Percentiles rank a stretch among this genome's conserved stretches.
These are phyloP conservation scores for Hyphochytrium catenoides DNA, from an alignment of 352 stramenopile genomes.

Conservation along the genomic window DNA sequence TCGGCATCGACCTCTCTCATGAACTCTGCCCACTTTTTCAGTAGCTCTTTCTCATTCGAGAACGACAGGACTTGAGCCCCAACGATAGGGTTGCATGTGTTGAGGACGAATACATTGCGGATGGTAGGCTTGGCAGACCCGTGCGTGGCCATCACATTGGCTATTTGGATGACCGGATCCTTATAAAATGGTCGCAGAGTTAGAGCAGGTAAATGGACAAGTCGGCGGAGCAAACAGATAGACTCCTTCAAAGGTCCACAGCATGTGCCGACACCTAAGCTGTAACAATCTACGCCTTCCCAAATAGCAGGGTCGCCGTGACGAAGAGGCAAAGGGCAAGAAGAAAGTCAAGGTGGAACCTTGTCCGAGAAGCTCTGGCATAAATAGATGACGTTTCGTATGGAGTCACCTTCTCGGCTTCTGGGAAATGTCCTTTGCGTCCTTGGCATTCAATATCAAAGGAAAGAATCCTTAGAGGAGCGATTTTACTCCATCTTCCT, in stretches of 20 bases:
- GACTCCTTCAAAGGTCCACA: no score
- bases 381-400: no score
- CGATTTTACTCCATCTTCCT: conserved; percentile 88
- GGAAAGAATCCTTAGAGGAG: conserved; percentile 88
- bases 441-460: conserved; percentile 99
- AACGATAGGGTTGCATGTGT: conserved; percentile 92
- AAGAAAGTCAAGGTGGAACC: no score
- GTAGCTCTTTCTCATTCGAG: conserved; percentile 82
- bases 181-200: no score
- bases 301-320: no score
- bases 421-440: conserved; percentile 81
- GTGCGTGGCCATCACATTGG: conserved; percentile 81
- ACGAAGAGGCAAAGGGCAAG: no score
- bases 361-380: no score
- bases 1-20: conserved; percentile 86
- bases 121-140: conserved; percentile 28
- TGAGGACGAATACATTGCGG: conserved; percentile 93
- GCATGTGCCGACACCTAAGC: no score
- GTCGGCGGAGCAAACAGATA: no score
- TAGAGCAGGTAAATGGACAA: no score
- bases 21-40: conserved; percentile 92
- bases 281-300: no score
- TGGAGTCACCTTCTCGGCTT: conserved; percentile 24
- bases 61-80: conserved; percentile 92
- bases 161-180: conserved; percentile 99